Percentiles rank a stretch among this genome's conserved stretches.
These are phyloP conservation scores for Isatis lusitanica DNA, from an alignment of 441 rosid species.

Conservation along the genomic window DNA sequence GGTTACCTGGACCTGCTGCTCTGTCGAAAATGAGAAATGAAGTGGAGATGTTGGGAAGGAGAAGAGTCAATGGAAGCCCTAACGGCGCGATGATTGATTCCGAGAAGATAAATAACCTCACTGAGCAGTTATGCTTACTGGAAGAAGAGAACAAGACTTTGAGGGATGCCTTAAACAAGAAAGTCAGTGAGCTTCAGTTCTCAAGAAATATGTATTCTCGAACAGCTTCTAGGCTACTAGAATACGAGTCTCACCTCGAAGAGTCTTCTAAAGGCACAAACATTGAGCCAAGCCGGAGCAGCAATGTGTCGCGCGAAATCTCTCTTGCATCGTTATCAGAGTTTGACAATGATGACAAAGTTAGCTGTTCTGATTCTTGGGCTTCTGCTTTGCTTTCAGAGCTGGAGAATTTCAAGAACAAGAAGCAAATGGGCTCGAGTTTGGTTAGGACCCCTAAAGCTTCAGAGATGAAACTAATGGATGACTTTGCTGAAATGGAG, in stretches of 20 bases:
- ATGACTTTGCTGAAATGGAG: slow-evolving; percentile 90
- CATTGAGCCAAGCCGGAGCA: slow-evolving; percentile 45
- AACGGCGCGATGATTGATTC: slow-evolving; percentile 38
- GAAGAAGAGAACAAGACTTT: slow-evolving; percentile 88
- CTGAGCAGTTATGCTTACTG: slow-evolving; percentile 59
- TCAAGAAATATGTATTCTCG: slow-evolving; percentile 61
- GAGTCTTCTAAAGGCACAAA: slow-evolving; percentile 50
- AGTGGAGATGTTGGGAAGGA: slow-evolving; percentile 68
- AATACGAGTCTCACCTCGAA: slow-evolving; percentile 61
- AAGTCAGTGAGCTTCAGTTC: slow-evolving; percentile 67
- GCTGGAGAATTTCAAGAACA: slow-evolving; percentile 60
- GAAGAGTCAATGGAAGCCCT: slow-evolving; percentile 48
- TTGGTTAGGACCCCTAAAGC: slow-evolving; percentile 48
- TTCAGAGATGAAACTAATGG: slow-evolving; percentile 72
- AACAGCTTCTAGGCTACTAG: slow-evolving; percentile 63
- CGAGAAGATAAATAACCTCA: slow-evolving; percentile 42
- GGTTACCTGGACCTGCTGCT: slow-evolving; percentile 81
- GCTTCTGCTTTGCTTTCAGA: slow-evolving; percentile 76
- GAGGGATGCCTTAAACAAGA: slow-evolving; percentile 64
- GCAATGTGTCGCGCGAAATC: slow-evolving; percentile 44
- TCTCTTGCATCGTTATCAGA: slow-evolving; percentile 56
- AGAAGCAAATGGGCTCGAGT: slow-evolving; percentile 44
- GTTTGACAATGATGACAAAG: slow-evolving; percentile 60
- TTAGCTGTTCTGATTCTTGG: slow-evolving; percentile 71
- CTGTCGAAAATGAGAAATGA: slow-evolving; percentile 75